Base-by-base conservation (phyloP, 345 rosid species). In the Salix koriyanagi region DNA sequence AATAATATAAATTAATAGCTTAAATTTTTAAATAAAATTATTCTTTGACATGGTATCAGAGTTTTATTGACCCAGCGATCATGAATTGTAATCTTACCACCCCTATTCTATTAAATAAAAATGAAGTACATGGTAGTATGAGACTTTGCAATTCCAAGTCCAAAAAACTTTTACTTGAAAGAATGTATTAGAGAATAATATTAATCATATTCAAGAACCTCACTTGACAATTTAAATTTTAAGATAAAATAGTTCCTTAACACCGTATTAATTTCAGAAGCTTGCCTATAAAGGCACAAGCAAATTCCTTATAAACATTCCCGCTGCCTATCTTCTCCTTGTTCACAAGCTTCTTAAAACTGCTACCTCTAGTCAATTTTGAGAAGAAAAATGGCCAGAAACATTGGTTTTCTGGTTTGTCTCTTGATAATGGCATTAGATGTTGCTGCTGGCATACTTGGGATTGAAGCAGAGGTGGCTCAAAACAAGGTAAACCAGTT, bases 381-480 rank as follows among this genome's bases (percentile, higher is more conserved):
- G 23, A 15, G 0, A 21, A 21, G 9, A 28, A 28, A 37, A 61
- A 76, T 83, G 91, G 74, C 81, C 3, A 85, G 73, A 72, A 85
- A 83, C 68, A 2, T 15, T 0, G 87, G 88, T 1, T 64, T 89
- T 74, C 39, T 89, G 79, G 32, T 87, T 66, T 87, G 91, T 41
- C 66, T 87, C 58, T 28, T 90, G 73, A 89, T 89, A 52, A 76
- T 90, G 80, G 84, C 77, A 25, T 12, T 90, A 87, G 94, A 90
- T 70, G 71, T 89, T 54, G 70, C 73, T 1, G 94, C 92, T 13
- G 94, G 92, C 2, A 73, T 89, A 14, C 89, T 90, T 3, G 88
- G 91, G 62, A 87, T 89, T 66, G 87, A 89, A 79, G 92, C 92
- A 9, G 91, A 88, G 60, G 72, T 61, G 30, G 85, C 91, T 26